Evolutionary conservation across 2,329 filamentous ascomycete species (phyloP).

Genomic region (Pseudocercospora vitis): DNA sequence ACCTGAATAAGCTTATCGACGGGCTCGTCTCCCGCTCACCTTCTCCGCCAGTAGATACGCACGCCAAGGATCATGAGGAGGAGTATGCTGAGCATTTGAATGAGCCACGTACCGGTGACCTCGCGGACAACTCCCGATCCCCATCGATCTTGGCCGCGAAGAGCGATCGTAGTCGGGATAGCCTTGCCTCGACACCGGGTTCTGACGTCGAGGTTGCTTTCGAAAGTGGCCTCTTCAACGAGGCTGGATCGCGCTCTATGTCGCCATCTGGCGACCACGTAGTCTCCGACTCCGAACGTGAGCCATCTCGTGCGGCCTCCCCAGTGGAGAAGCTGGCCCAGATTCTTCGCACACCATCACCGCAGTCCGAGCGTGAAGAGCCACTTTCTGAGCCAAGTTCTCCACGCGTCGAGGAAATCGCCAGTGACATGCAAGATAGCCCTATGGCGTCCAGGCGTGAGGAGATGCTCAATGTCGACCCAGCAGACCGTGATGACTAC

Average conservation of each 20-base stretch:
- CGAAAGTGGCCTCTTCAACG: not conserved
- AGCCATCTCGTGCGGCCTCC: slow-evolving; percentile 2
- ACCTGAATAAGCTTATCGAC: not conserved
- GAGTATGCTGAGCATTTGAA: not conserved
- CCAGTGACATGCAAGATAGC: not conserved
- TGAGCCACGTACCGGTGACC: not conserved
- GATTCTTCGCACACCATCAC: not conserved
- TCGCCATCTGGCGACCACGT: not conserved
- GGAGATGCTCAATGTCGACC: not conserved
- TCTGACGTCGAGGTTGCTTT: not conserved
- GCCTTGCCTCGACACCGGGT: not conserved
- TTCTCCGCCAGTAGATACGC: not conserved
- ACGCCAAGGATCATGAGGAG: not conserved
- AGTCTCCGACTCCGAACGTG: not conserved
- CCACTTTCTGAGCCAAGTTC: not conserved
- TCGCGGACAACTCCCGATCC: slow-evolving; percentile 1
- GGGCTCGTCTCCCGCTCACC: not conserved
- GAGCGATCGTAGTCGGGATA: not conserved
- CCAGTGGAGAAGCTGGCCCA: not conserved
- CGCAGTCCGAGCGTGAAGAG: slow-evolving; percentile 1
- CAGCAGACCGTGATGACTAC: slow-evolving; percentile 2
- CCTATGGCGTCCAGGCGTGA: not conserved
- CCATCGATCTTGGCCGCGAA: not conserved
- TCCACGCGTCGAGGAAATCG: not conserved
- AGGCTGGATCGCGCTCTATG: not conserved